Conservation (phyloP, 2,329 filamentous ascomycete species). For the Penicillium sp. region DNA sequence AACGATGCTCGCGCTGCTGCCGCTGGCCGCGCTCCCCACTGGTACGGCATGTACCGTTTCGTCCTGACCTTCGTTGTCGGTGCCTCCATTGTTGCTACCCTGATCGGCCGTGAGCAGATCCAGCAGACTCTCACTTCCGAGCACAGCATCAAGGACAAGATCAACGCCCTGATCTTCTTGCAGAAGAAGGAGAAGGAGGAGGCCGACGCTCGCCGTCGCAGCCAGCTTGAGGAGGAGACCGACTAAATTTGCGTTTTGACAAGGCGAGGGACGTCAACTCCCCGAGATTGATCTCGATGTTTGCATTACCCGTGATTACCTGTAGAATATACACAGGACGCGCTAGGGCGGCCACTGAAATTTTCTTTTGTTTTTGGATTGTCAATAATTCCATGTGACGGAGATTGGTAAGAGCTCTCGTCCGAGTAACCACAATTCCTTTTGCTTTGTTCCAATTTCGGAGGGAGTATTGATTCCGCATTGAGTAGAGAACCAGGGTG, state of each 20-base stretch:
- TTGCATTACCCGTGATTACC: constrained; percentile 32
- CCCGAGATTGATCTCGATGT: constrained; percentile 20
- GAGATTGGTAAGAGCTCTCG: constrained; percentile 1
- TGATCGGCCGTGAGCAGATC: constrained; percentile 79
- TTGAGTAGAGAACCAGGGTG: background rate
- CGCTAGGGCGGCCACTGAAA: constrained; percentile 29
- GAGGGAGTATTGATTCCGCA: background rate
- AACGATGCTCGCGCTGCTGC: constrained; percentile 70
- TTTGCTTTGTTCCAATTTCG: background rate
- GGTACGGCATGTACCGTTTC: constrained; percentile 89
- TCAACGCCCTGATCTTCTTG: constrained; percentile 51
- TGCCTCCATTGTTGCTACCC: constrained; percentile 70
- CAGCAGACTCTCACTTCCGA: constrained; percentile 37
- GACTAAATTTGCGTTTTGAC: constrained; percentile 31
- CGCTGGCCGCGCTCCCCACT: constrained; percentile 73
- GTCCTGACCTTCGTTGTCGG: constrained; percentile 88
- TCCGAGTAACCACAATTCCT: background rate
- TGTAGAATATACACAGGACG: constrained; percentile 37
- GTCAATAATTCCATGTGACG: constrained; percentile 1
- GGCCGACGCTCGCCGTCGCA: constrained; percentile 37
- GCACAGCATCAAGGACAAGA: constrained; percentile 47
- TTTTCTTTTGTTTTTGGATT: constrained; percentile 25
- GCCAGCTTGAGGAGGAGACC: constrained; percentile 28
- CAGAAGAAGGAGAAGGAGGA: constrained; percentile 47
- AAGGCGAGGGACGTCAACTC: constrained; percentile 9